A percentile compares a stretch with the other conserved stretches of the same genome.
phyloP scores from a whole-genome alignment of 2,329 filamentous ascomycete species.

The Penicillium olsonii region DNA sequence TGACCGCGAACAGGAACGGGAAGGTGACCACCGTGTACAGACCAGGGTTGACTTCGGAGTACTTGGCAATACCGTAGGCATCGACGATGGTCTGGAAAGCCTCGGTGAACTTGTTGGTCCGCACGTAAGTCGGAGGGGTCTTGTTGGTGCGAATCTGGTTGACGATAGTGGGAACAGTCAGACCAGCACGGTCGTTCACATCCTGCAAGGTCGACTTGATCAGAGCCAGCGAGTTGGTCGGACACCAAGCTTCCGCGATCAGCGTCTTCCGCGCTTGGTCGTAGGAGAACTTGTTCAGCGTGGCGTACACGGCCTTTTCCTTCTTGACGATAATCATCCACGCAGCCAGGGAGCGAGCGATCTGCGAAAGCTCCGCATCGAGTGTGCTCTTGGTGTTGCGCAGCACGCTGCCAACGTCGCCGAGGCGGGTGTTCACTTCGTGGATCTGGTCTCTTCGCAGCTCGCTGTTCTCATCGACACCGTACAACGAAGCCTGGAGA shows the following conservation, averaged over 20 bases:
- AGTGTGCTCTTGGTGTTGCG: slow-evolving; percentile 94
- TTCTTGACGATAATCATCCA: slow-evolving; percentile 99
- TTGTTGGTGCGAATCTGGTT: slow-evolving; percentile 97
- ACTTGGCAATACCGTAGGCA: slow-evolving; percentile 95
- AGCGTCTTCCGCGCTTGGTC: slow-evolving; percentile 93
- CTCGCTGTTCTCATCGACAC: slow-evolving; percentile 96
- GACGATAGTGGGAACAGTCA: slow-evolving; percentile 97
- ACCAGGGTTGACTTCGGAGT: slow-evolving; percentile 94
- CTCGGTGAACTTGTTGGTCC: slow-evolving; percentile 97
- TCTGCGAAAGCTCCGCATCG: slow-evolving; percentile 88
- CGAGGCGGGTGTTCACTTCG: slow-evolving; percentile 91
- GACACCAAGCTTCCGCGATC: slow-evolving; percentile 97
- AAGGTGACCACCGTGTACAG: slow-evolving; percentile 96
- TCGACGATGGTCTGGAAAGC: slow-evolving; percentile 99
- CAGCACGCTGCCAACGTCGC: slow-evolving; percentile 88
- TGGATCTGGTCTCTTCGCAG: slow-evolving; percentile 93
- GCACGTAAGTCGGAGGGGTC: slow-evolving; percentile 94
- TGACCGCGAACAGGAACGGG: slow-evolving; percentile 99
- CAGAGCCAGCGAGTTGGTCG: slow-evolving; percentile 81
- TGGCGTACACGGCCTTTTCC: slow-evolving; percentile 96
- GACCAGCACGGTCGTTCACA: slow-evolving; percentile 90
- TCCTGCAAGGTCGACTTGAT: slow-evolving; percentile 95
- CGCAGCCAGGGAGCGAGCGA: slow-evolving; percentile 85
- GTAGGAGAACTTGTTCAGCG: slow-evolving; percentile 94
- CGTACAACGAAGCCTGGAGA: slow-evolving; percentile 92